Conservation (phyloP, 768 basidiomycete species). For the Dacryopinax spathularia region DNA sequence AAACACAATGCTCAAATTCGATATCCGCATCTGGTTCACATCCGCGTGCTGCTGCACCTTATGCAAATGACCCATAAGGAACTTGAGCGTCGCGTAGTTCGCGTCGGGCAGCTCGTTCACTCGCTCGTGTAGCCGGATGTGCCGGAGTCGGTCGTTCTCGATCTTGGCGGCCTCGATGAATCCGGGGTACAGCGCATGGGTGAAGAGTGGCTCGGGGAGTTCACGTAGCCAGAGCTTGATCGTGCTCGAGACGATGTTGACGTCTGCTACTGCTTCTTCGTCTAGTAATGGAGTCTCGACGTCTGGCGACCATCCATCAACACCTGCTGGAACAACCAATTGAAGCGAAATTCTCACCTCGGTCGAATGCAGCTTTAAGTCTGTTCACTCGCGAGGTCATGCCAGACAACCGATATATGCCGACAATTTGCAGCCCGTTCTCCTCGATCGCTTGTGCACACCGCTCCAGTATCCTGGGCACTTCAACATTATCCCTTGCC, state of each 20-base stretch:
- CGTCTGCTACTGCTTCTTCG: slow-evolving; percentile 84
- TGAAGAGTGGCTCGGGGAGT: slow-evolving; percentile 85
- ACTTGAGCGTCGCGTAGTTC: slow-evolving; percentile 96
- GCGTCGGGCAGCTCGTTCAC: slow-evolving; percentile 96
- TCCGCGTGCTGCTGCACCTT: slow-evolving; percentile 58
- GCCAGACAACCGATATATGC: slow-evolving; percentile 88
- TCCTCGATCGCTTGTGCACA: slow-evolving; percentile 87
- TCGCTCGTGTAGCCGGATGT: slow-evolving; percentile 90
- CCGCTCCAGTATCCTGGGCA: slow-evolving; percentile 75
- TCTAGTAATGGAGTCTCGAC: slow-evolving; percentile 77
- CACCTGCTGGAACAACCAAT: background rate
- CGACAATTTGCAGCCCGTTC: slow-evolving; percentile 67
- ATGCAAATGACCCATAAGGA: slow-evolving; percentile 85
- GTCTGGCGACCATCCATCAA: slow-evolving; percentile 32
- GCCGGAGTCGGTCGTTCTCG: slow-evolving; percentile 87
- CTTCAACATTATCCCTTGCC: slow-evolving; percentile 75
- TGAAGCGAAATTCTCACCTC: slow-evolving; percentile 37
- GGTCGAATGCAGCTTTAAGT: slow-evolving; percentile 71
- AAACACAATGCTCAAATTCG: slow-evolving; percentile 91
- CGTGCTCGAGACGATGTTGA: slow-evolving; percentile 89
- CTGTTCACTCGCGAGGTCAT: slow-evolving; percentile 74
- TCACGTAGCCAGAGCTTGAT: slow-evolving; percentile 95
- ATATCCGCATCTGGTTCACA: slow-evolving; percentile 81
- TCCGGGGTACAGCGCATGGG: slow-evolving; percentile 65
- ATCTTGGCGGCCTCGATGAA: slow-evolving; percentile 91